Conservation (phyloP, 371 early-diverging fungal species). For the Saksenaea oblongispora region DNA sequence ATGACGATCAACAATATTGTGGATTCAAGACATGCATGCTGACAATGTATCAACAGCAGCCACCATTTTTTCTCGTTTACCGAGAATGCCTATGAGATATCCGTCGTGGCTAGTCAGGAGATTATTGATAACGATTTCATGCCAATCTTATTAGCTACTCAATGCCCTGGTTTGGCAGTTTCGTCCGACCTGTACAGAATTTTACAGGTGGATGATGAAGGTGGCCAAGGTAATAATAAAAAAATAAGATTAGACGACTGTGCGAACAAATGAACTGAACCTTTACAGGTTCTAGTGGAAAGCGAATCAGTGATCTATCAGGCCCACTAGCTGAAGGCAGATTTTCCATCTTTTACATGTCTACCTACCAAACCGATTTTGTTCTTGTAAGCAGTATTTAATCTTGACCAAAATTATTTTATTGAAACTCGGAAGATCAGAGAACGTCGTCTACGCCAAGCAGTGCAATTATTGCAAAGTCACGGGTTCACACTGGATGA, state of each 20-base stretch:
- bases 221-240: conserved; percentile 57
- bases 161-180: conserved; percentile 40
- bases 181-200: conserved; percentile 67
- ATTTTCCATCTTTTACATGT: conserved; percentile 70
- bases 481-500: conserved; percentile 56
- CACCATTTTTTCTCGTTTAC: conserved; percentile 74
- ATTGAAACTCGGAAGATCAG: conserved; percentile 48
- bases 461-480: conserved; percentile 54
- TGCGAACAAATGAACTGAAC: not conserved
- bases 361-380: conserved; percentile 76
- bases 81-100: conserved; percentile 75
- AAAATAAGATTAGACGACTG: not conserved
- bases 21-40: not conserved
- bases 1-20: not conserved
- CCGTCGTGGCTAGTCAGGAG: conserved; percentile 64
- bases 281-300: conserved; percentile 64
- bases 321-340: conserved; percentile 68
- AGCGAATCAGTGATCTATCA: conserved; percentile 73
- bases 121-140: conserved; percentile 56
- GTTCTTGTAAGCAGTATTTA: conserved; percentile 57
- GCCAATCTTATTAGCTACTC: conserved; percentile 36
- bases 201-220: conserved; percentile 71
- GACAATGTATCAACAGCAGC: conserved; percentile 30
- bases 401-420: not conserved
- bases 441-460: conserved; percentile 59